These are phyloP conservation scores for Metschnikowia corniflorae DNA, from an alignment of 805 yeast species.

Conservation along the genomic window DNA sequence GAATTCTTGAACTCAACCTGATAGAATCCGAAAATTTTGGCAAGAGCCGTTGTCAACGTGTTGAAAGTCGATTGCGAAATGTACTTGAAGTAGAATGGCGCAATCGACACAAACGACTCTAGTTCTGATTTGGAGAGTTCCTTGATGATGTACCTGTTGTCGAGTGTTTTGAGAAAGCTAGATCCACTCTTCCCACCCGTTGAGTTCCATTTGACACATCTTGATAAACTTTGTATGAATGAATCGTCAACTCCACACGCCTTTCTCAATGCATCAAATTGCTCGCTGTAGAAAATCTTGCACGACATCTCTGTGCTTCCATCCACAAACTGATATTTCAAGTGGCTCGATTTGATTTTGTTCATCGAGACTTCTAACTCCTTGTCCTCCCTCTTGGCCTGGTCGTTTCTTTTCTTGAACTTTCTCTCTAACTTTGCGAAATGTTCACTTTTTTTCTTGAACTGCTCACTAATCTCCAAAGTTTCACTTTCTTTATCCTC, in stretches of 20 bases:
- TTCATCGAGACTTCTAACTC: slow-evolving; percentile 66
- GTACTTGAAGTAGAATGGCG: slow-evolving; percentile 94
- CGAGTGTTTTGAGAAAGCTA: slow-evolving; percentile 86
- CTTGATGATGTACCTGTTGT: slow-evolving; percentile 84
- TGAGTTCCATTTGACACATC: slow-evolving; percentile 95
- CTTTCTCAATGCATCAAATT: slow-evolving; percentile 88
- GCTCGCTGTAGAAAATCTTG: slow-evolving; percentile 92
- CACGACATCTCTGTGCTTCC: slow-evolving; percentile 82
- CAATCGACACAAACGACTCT: slow-evolving; percentile 91
- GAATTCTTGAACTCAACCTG: slow-evolving; percentile 87
- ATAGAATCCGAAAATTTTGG: slow-evolving; percentile 92
- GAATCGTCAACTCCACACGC: slow-evolving; percentile 74
- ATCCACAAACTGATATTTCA: slow-evolving; percentile 88
- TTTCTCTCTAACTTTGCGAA: slow-evolving; percentile 42
- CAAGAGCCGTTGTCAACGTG: slow-evolving; percentile 90
- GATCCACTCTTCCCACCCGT: slow-evolving; percentile 97
- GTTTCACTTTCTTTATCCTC: slow-evolving; percentile 17
- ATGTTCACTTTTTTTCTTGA: slow-evolving; percentile 32
- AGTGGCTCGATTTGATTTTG: slow-evolving; percentile 81
- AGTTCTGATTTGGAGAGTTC: slow-evolving; percentile 84
- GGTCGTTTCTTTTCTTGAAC: slow-evolving; percentile 30
- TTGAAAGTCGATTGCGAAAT: slow-evolving; percentile 94
- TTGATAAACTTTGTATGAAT: slow-evolving; percentile 82
- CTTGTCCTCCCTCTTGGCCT: slow-evolving; percentile 21
- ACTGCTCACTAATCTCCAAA: slow-evolving; percentile 26